Evolutionary conservation across 371 early-diverging fungal genomes (phyloP), one percentile per base, ranked within the genome.

Genomic region (Chytridium lagenaria): DNA sequence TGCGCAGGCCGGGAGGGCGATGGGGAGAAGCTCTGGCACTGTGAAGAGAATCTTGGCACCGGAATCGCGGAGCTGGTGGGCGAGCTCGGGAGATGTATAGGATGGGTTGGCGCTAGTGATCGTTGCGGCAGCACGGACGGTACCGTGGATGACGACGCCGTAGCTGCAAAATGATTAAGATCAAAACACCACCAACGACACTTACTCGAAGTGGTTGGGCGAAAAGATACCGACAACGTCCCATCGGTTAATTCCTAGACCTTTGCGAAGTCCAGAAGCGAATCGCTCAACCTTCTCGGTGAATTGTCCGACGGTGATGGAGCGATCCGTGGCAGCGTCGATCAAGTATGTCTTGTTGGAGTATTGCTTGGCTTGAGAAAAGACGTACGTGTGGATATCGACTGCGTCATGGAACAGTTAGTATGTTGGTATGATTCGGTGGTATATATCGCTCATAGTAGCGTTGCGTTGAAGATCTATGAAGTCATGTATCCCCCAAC

Each of bases 71-170:
- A 95, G 79, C 59, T 93, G 94, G 73, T 88, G 85, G 0, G 89
- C 88, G 22, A 94, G 82, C 76, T 95, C 96, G 38, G 86, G 84
- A 2, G 85, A 80, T 0, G 88, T 93, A 78, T 94, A 94, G 22
- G 84, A 83, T 5, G 94, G 92, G 70, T 94, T 95, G 39, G 90
- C 92, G n/a, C 90, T 85, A 0, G 91, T 85, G 23, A 89, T 78
- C 1, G 89, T 77, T 5, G 92, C 93, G 3, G 94, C 93, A 68
- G 81, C 73, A 28, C 59, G 52, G 72, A 66, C 33, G 55, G 71
- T 63, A 50, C 79, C 80, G 67, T 68, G 71, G n/a, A 67, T 37
- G 55, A 59, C 71, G 36, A 70, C 66, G 26, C 65, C 59, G 67
- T 63, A 76, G 39, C 55, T 55, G 10, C 16, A 55, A 26, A 55